Base-by-base conservation (phyloP, 441 rosid species). In the Gossypium davidsonii region DNA sequence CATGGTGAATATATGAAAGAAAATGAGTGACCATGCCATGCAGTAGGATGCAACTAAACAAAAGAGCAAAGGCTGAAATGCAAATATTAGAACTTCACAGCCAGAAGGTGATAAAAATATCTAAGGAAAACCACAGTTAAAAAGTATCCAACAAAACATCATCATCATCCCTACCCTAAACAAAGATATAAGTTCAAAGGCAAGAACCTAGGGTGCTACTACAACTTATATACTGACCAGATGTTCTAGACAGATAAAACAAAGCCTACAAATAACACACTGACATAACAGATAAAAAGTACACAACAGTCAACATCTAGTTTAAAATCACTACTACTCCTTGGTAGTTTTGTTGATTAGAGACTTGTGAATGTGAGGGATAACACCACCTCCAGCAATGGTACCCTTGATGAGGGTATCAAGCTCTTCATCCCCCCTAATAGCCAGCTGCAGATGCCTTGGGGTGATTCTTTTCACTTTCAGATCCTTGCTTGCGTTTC, bases 341-440 rank as follows among this genome's bases (percentile, higher is more conserved):
- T 90, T 91, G 81, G 93, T 78, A 65, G 93, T 80, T 78, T 93
- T 93, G 88, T 91, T 91, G 84, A 91, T 86, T 10, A 91, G 93
- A 53, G 92, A 91, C 83, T 93, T 93, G 88, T 93, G 98, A 75
- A 90, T 93, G 82, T 91, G 97, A 79, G 98, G 97, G 63, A 93
- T 93, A 9, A 93, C 98, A 60, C 97, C 97, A 4, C 98, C 98
- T 58, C 98, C 98, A 37, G 98, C 96, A 67, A 94, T 91, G 51
- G 98, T 94, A 26, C 98, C 98, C 79, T 93, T 93, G 87, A 93
- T 91, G 70, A 93, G 98, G 1, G 96, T 93, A 79, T 93, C 97
- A 6, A 93, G 97, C 80, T 93, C 97, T 74, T 93, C 98, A 59
- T 93, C 98, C 25, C 98, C 97, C 76, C 98, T 81, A 67, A 93